phyloP scores from a whole-genome alignment of 495 filamentous ascomycete genomes.

The Aspergillus carlsbadensis region DNA sequence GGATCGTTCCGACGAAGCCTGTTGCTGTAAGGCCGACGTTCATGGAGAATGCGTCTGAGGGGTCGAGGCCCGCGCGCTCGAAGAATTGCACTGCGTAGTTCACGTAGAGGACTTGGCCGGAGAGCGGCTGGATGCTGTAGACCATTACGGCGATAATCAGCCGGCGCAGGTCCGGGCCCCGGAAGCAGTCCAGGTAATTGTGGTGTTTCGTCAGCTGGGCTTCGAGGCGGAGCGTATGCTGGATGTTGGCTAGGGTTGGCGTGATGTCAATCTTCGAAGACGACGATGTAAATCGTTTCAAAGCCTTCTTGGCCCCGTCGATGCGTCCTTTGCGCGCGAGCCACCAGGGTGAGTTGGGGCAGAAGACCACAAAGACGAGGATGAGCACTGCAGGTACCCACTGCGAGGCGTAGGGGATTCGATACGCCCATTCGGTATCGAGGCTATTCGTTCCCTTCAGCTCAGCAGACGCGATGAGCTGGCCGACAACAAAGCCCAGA shows the following conservation, averaged over 20 bases:
- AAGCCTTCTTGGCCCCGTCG: conserved; percentile 45
- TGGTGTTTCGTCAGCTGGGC: conserved; percentile 25
- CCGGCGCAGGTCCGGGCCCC: conserved; percentile 37
- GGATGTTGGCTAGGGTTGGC: conserved; percentile 33
- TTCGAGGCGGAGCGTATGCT: conserved; percentile 40
- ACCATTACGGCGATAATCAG: conserved; percentile 33
- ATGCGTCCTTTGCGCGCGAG: conserved; percentile 33
- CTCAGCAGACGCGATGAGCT: background rate
- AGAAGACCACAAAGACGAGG: conserved; percentile 22
- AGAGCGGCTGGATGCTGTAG: conserved; percentile 14
- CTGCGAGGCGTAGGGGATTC: background rate
- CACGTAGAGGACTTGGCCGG: conserved; percentile 27
- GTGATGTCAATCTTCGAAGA: conserved; percentile 17
- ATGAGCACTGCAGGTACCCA: background rate
- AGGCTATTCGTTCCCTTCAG: background rate
- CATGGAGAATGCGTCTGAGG: conserved; percentile 59
- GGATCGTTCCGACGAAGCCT: conserved; percentile 62
- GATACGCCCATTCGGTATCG: background rate
- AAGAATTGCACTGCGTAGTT: conserved; percentile 40
- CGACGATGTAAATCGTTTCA: conserved; percentile 16
- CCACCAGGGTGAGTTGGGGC: conserved; percentile 51
- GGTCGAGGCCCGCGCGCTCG: conserved; percentile 59
- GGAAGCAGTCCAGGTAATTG: conserved; percentile 41
- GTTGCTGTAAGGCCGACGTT: conserved; percentile 64
- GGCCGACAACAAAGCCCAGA: background rate